Evolutionary conservation across 2,329 filamentous ascomycete species (phyloP).

Genomic region (Dothideomycetidae sp.): DNA sequence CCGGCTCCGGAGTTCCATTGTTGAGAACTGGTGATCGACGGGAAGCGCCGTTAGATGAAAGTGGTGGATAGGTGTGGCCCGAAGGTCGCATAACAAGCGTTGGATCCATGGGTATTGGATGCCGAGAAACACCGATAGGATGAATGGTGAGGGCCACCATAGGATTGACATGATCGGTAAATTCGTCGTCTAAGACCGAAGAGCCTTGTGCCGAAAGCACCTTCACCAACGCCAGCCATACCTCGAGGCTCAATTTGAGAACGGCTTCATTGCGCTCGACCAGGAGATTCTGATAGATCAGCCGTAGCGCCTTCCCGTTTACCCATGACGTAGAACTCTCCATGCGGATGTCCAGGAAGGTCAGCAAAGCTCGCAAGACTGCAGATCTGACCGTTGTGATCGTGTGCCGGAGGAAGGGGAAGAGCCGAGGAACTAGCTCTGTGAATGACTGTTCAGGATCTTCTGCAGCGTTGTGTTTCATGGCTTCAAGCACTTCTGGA

Average conservation of each 20-base stretch:
- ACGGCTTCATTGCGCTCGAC: constrained; percentile 82
- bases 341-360: constrained; percentile 76
- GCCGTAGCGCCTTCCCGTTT: constrained; percentile 70
- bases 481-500: constrained; percentile 78
- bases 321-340: constrained; percentile 78
- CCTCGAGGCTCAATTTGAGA: constrained; percentile 66
- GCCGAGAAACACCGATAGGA: constrained; percentile 79
- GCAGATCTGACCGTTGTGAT: constrained; percentile 91
- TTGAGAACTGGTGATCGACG: constrained; percentile 26
- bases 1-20: constrained; percentile 44
- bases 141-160: constrained; percentile 75
- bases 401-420: constrained; percentile 91
- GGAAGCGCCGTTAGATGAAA: constrained; percentile 22
- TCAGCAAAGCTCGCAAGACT: constrained; percentile 81
- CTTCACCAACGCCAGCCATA: constrained; percentile 69
- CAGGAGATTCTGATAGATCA: constrained; percentile 89
- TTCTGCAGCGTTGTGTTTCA: constrained; percentile 75
- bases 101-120: constrained; percentile 84
- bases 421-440: constrained; percentile 79
- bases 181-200: constrained; percentile 54
- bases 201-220: constrained; percentile 48
- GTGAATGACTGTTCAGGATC: constrained; percentile 84
- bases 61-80: constrained; percentile 60
- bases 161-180: constrained; percentile 61
- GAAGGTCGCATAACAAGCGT: constrained; percentile 86